Percentiles rank a stretch among this genome's conserved stretches.
phyloP scores from a whole-genome alignment of 345 rosid genomes.

The Melaleuca quinquenervia region DNA sequence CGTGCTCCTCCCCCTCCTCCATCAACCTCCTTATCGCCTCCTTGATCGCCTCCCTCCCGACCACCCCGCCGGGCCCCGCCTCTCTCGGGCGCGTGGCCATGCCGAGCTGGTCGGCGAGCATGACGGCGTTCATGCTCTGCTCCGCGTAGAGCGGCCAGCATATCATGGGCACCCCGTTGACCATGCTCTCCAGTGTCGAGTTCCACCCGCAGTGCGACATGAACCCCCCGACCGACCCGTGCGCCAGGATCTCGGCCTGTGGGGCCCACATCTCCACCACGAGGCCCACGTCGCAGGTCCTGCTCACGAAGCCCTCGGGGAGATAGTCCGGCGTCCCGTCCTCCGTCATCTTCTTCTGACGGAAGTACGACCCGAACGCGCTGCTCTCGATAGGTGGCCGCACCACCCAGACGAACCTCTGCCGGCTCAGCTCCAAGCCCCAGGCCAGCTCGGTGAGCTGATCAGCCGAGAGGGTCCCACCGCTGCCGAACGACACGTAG shows the following conservation, averaged over 20 bases:
- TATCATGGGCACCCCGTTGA: constrained; percentile 48
- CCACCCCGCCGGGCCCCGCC: background rate
- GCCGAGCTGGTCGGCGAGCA: constrained; percentile 29
- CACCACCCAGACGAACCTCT: constrained; percentile 37
- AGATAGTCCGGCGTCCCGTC: constrained; percentile 5
- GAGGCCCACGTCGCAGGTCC: constrained; percentile 25
- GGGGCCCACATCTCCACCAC: constrained; percentile 54
- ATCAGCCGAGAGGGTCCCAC: constrained; percentile 34
- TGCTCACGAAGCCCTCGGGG: constrained; percentile 44
- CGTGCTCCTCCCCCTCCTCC: constrained; percentile 10
- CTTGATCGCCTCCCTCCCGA: constrained; percentile 34
- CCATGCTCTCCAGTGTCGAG: constrained; percentile 47
- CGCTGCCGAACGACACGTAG: constrained; percentile 69
- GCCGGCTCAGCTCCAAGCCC: constrained; percentile 25
- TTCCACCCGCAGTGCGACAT: constrained; percentile 78
- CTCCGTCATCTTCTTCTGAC: background rate
- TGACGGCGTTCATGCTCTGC: constrained; percentile 56
- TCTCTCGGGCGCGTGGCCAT: constrained; percentile 27
- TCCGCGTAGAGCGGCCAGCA: constrained; percentile 71
- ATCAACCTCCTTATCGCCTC: constrained; percentile 23
- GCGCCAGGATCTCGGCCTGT: constrained; percentile 42
- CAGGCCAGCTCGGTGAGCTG: constrained; percentile 23
- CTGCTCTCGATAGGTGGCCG: constrained; percentile 11
- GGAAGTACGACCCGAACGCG: constrained; percentile 3
- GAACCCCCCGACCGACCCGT: constrained; percentile 50